phyloP scores from a whole-genome alignment of 352 stramenopile species.

The Phytopythium kandeliae region DNA sequence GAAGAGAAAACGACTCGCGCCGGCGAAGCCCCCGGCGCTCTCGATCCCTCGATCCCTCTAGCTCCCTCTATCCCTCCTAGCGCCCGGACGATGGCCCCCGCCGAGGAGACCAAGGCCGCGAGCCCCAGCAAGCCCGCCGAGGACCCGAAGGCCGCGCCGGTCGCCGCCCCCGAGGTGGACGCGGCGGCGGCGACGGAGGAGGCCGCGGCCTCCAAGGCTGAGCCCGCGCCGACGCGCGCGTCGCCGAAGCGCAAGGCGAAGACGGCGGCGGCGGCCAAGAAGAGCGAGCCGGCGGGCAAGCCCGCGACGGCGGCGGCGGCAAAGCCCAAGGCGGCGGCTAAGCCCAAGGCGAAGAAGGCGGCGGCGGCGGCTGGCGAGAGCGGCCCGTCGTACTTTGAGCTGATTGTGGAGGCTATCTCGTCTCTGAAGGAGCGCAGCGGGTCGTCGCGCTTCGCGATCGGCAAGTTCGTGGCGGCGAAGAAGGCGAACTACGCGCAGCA shows the following conservation, averaged over 20 bases:
- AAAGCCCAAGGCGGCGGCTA: constrained; percentile 22
- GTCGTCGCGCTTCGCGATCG: constrained; percentile 88
- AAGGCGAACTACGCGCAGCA: constrained; percentile 79
- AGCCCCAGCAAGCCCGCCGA: constrained; percentile 21
- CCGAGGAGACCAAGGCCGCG: constrained; percentile 51
- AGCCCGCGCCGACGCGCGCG: constrained; percentile 29
- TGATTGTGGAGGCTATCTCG: constrained; percentile 88
- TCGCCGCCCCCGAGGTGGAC: constrained; percentile 11
- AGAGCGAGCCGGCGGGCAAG: constrained; percentile 11
- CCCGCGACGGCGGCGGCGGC: constrained; percentile 18
- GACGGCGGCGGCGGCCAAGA: constrained; percentile 32
- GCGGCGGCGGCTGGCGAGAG: constrained; percentile 17
- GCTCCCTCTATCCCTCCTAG: background rate
- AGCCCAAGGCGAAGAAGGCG: constrained; percentile 26
- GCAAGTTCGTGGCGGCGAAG: constrained; percentile 85
- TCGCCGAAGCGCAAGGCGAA: constrained; percentile 62
- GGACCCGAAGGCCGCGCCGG: constrained; percentile 15
- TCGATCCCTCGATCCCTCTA: constrained; percentile 4
- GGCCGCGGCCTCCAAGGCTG: constrained; percentile 12
- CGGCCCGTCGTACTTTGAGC: constrained; percentile 82
- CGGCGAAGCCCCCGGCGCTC: background rate
- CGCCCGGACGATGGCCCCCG: constrained; percentile 19
- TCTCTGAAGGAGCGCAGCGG: constrained; percentile 91
- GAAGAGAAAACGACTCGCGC: constrained; percentile 36
- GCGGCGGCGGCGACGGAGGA: constrained; percentile 12